phyloP scores from a whole-genome alignment of 495 filamentous ascomycete genomes.

The Neurospora sp. region DNA sequence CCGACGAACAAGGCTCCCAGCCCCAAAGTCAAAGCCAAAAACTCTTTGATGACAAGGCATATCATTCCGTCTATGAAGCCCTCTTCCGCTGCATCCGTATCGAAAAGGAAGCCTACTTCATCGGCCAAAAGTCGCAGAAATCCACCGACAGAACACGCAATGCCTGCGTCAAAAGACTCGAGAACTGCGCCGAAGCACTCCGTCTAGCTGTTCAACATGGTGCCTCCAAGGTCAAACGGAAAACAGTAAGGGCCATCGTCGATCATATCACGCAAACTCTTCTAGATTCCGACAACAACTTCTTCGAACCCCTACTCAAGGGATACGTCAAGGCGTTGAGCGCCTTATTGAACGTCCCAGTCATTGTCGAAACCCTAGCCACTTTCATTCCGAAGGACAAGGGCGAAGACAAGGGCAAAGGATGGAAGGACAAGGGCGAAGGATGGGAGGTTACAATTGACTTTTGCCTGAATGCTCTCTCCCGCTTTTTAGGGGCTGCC shows the following conservation, averaged over 20 bases:
- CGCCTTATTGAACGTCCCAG: conserved; percentile 55
- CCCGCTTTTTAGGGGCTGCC: conserved; percentile 28
- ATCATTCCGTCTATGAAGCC: conserved; percentile 70
- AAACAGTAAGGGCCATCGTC: conserved; percentile 65
- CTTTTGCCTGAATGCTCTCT: conserved; percentile 53
- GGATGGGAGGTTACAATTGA: conserved; percentile 59
- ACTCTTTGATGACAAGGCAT: conserved; percentile 56
- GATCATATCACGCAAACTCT: conserved; percentile 75
- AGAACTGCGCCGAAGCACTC: conserved; percentile 60
- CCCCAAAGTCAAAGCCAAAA: conserved; percentile 5
- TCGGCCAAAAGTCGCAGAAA: conserved; percentile 36
- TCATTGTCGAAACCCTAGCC: conserved; percentile 69
- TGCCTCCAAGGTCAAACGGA: conserved; percentile 55
- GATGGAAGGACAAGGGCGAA: conserved; percentile 54
- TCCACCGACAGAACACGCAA: conserved; percentile 22
- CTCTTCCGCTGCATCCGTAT: conserved; percentile 58
- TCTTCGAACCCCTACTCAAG: conserved; percentile 60
- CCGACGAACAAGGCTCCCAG: conserved; percentile 7
- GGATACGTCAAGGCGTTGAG: conserved; percentile 71
- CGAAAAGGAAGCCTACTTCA: conserved; percentile 56
- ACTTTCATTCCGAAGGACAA: conserved; percentile 10
- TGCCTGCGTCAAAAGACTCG: conserved; percentile 48
- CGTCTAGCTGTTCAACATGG: conserved; percentile 60
- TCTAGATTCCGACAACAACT: conserved; percentile 48
- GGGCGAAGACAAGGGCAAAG: conserved; percentile 32